Base-by-base conservation (phyloP, 805 yeast species). In the Komagataella pastoris region DNA sequence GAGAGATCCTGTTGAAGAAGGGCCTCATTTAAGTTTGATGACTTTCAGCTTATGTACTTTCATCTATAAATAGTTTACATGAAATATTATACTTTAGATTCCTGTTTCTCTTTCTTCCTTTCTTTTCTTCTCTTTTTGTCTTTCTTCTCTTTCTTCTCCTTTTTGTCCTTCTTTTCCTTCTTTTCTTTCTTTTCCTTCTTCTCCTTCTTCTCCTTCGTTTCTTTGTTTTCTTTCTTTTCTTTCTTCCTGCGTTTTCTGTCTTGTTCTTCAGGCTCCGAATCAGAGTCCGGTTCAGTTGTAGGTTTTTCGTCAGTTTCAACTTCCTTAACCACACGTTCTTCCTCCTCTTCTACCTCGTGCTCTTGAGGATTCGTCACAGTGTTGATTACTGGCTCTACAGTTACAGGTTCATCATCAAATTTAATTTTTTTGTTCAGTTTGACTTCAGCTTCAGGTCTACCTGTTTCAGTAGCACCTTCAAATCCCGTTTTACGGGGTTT, bases 1-100 rank as follows among this genome's bases (percentile, higher is more conserved):
- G 95, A 51, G 99, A 93, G 73, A 75, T 89, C 52, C 75, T 93
- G 60, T 69, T 78, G 54, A 90, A 90, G 54, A 89, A 85, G 72
- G 76, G 79, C 54, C 68, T 88, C 58, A 76, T 91, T 56, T 89
- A 76, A 66, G 23, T 2, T 21, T 24, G 18, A 19, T 19, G 47
- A 18, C 47, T 45, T 45, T 45, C 14, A 45, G 47, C 23, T 8
- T 12, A 19, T 8, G 24, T 46, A 46, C 19, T 17, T 46, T 19
- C 21, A 46, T 46, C 6, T 18, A 8, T 7, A 46, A 19, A n/a
- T 24, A 30, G 40, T 30, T 30, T 30, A 30, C 40, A 30, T 30
- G 40, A 30, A n/a, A 19, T n/a, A 23, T 36, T 23, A 23, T 47
- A 19, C 36, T 23, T 19, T 21, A 19, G 17, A 17, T 47, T 10